Conservation (phyloP, 495 filamentous ascomycete species). For the Chaetomium fimeti region DNA sequence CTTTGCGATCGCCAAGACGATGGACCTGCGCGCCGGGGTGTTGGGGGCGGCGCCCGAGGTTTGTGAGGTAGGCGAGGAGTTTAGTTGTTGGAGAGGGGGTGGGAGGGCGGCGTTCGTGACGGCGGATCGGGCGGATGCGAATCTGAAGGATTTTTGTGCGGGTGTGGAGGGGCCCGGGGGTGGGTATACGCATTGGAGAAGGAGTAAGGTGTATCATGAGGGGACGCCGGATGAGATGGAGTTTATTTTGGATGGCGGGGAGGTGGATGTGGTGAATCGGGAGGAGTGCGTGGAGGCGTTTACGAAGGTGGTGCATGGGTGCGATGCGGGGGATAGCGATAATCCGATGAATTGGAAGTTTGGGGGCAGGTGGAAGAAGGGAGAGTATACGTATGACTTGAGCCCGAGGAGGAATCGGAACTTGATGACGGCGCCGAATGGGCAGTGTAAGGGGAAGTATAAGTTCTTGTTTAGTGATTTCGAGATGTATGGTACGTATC, state of each 20-base stretch:
- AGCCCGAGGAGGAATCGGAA: constrained; percentile 1
- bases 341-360: constrained; percentile 10
- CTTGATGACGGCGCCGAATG: background rate
- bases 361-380: background rate
- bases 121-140: background rate
- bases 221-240: constrained; percentile 11
- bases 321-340: background rate
- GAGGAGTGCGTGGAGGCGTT: background rate
- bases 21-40: background rate
- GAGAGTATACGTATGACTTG: background rate
- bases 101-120: background rate
- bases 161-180: background rate
- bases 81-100: background rate
- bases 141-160: constrained; percentile 5
- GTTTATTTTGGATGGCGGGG: background rate
- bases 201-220: constrained; percentile 4
- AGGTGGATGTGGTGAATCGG: background rate
- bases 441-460: constrained; percentile 8
- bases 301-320: background rate
- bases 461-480: background rate
- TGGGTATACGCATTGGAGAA: constrained; percentile 7
- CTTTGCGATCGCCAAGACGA: background rate
- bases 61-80: background rate
- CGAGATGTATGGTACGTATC: background rate
- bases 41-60: background rate